Conservation (phyloP, 2,329 filamentous ascomycete species). For the Stachybotrys elegans region DNA sequence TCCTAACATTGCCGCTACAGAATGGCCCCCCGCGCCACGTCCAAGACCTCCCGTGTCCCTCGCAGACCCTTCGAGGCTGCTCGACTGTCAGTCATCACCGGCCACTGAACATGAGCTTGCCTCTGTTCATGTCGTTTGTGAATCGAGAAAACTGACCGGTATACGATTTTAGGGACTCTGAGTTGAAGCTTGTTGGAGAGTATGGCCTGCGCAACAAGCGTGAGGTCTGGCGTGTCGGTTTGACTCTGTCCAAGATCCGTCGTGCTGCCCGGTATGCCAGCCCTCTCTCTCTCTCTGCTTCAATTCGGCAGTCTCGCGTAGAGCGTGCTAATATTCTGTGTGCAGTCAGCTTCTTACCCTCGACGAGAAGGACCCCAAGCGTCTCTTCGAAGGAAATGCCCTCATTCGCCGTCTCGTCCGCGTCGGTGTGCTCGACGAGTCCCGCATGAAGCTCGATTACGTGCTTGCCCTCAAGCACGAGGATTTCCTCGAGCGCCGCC, state of each 20-base stretch:
- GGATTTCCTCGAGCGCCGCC: conserved; percentile 99
- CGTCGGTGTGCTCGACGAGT: conserved; percentile 99
- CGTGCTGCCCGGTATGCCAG: conserved; percentile 90
- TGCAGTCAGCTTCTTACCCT: conserved; percentile 96
- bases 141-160: conserved; percentile 61
- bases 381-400: conserved; percentile 99
- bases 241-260: conserved; percentile 99
- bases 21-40: conserved; percentile 63
- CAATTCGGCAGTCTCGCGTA: not conserved
- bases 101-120: conserved; percentile 98
- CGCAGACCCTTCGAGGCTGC: conserved; percentile 98
- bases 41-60: conserved; percentile 99
- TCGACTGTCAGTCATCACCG: conserved; percentile 95
- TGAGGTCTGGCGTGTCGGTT: conserved; percentile 99
- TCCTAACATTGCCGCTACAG: too few species aligned
- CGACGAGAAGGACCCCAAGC: conserved; percentile 99
- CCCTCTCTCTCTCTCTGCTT: not conserved
- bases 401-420: conserved; percentile 99
- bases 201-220: conserved; percentile 99
- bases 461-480: conserved; percentile 98
- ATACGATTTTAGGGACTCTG: conserved; percentile 86
- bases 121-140: conserved; percentile 93
- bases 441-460: conserved; percentile 99
- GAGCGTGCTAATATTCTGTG: not conserved
- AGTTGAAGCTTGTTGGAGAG: conserved; percentile 99